Evolutionary conservation across 768 basidiomycete genomes (phyloP), one percentile per base, ranked within the genome.

Genomic region (Tulasnella sp.): DNA sequence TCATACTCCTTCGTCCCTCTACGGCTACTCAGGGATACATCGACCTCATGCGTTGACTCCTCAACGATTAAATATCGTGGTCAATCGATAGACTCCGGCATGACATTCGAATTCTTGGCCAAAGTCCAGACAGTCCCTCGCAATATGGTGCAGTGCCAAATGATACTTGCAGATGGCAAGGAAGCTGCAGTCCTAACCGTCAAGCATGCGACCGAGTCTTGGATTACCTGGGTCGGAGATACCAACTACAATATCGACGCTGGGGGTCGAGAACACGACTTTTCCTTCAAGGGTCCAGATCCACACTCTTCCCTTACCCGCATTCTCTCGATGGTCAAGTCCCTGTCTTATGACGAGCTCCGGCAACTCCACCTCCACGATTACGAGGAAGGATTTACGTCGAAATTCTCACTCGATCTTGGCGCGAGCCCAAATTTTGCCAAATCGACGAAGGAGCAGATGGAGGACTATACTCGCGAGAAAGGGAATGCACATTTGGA

Each of bases 191-290:
- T 69, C 5, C 84, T 92, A 17, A 81, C 80, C 8, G 83, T 81
- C 29, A 78, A 81, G 1, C 81, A 84, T 25, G 84, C 87, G 36
- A 83, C 83, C 1, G 88, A 89, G 76, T 85, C 89, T 0, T 91
- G 88, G 89, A 82, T 92, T 79, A 87, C 88, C 8, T 92, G 91
- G 91, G 87, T 89, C 22, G 91, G 91, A n/a, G 90, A 86, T 37
- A 93, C 92, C 19, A 86, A 92, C 68, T 93, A 89, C 80, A 84
- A 88, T 77, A 87, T 89, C 82, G 81, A 87, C 78, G 88, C 91
- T 0, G 91, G 91, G 38, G 86, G 88, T 78, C 84, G 83, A 3
- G 85, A 85, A 17, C 85, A 85, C 80, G 81, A 83, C 58, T 93
- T 89, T 79, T 86, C 90, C 3, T 93, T 93, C 85, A 81, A 83